Percentiles rank a stretch among this genome's conserved stretches.
These are phyloP conservation scores for Colletotrichum phormii DNA, from an alignment of 2,329 filamentous ascomycete species.

Conservation along the genomic window DNA sequence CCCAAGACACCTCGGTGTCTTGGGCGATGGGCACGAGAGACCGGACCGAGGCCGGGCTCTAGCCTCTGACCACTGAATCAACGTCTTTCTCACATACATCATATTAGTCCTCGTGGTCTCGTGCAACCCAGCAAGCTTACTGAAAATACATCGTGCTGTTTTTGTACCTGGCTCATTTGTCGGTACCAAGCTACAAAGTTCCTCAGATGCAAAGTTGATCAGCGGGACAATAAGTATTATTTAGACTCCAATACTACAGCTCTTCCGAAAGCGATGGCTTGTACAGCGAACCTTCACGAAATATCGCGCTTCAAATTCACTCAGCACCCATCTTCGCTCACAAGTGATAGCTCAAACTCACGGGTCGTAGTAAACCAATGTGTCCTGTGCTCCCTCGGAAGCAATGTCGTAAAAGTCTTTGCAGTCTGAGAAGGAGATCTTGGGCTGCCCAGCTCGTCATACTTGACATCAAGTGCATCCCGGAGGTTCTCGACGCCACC, in stretches of 20 bases:
- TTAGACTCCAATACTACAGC: not conserved
- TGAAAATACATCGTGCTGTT: not conserved
- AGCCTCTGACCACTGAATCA: not conserved
- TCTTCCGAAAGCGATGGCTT: not conserved
- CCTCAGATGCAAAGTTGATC: not conserved
- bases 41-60: not conserved
- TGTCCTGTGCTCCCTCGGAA: constrained; percentile 64
- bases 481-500: constrained; percentile 62
- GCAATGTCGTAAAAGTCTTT: constrained; percentile 66
- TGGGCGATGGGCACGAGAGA: not conserved
- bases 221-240: not conserved
- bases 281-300: not conserved
- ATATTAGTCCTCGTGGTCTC: not conserved
- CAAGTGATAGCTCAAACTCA: not conserved
- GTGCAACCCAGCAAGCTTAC: not conserved
- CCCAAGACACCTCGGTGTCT: constrained; percentile 35
- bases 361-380: constrained; percentile 20
- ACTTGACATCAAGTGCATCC: constrained; percentile 60
- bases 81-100: not conserved
- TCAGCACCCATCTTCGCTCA: constrained; percentile 6
- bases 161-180: not conserved
- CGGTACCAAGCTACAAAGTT: not conserved
- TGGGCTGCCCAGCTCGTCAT: constrained; percentile 58
- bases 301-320: not conserved
- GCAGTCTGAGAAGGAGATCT: constrained; percentile 65